These are phyloP conservation scores for Naumovozyma baii DNA, from an alignment of 805 yeast species.

Conservation along the genomic window DNA sequence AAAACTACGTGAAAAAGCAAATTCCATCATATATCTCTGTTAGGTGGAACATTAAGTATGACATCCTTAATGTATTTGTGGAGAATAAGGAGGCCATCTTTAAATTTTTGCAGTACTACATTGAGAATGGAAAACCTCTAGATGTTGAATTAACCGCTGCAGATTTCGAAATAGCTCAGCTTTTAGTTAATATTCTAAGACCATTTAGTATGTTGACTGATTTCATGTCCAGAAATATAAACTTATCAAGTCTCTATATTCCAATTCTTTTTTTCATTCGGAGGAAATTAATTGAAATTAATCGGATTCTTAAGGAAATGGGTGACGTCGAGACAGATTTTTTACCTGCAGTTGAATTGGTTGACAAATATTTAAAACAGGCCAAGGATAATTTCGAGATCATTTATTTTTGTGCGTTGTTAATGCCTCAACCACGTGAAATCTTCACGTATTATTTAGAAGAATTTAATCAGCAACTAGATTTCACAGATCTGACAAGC, in stretches of 20 bases:
- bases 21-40: constrained; percentile 1
- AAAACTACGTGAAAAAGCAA: constrained; percentile 1
- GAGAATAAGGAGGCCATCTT: neutral
- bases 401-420: neutral
- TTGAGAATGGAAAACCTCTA: neutral
- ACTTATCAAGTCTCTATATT: neutral
- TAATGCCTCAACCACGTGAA: neutral
- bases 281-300: neutral
- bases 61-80: constrained; percentile 1
- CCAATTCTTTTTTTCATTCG: neutral
- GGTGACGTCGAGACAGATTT: neutral
- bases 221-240: neutral
- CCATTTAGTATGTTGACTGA: neutral
- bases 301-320: neutral
- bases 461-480: too few species aligned
- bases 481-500: neutral
- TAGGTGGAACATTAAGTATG: constrained; percentile 1
- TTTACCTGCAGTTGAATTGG: neutral
- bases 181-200: too few species aligned
- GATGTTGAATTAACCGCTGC: neutral
- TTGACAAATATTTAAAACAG: constrained; percentile 1
- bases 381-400: constrained; percentile 1
- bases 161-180: neutral
- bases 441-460: neutral
- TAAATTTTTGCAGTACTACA: neutral